Base-by-base conservation (phyloP, 2,329 filamentous ascomycete species). In the Aspergillus ustus region DNA sequence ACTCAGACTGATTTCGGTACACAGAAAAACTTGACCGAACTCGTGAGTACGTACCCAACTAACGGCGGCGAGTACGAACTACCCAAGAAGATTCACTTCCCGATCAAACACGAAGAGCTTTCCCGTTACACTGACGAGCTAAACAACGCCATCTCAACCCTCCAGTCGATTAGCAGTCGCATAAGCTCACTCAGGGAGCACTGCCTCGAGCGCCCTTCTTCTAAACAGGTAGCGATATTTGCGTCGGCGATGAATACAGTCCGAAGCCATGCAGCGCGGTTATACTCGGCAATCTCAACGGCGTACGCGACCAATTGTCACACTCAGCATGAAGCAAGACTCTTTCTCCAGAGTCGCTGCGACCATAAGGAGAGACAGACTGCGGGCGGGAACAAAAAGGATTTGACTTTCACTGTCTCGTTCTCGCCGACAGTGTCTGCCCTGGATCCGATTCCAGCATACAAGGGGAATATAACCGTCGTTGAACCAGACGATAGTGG, bases 231-330 rank as follows among this genome's bases (percentile, higher is more conserved):
- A 7, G 19, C 40, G 4, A 40, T 15, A n/a, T 20, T 53, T 28
- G n/a, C 28, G 1, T 52, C 28, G 5, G 50, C 49, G 4, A 8
- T 59, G 28, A 25, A 22, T 13, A 44, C 43, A 7, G 28, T 53
- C 17, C 25, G 57, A 2, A 7, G 29, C 4, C 34, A 48, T 20
- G 57, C 57, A 4, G 17, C 48, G 13, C 22, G 7, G 4, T 25
- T 59, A 17, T 59, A 59, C 50, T 59, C 57, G 5, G 57, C 57
- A 4, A 37, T 59, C 5, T 46, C 57, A 4, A 40, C 17, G 1
- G 49, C 40, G 4, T 59, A 59, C 20, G 7, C 31, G 19, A 19
- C 13, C 17, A 4, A 31, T 6, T 53, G 49, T 13, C 57, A 59
- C 20, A 5, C 43, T 5, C 22, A n/a, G 4, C 57, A 53, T 15